Evolutionary conservation across 2,329 filamentous ascomycete species (phyloP).

Genomic region (Alternaria metachromatica): DNA sequence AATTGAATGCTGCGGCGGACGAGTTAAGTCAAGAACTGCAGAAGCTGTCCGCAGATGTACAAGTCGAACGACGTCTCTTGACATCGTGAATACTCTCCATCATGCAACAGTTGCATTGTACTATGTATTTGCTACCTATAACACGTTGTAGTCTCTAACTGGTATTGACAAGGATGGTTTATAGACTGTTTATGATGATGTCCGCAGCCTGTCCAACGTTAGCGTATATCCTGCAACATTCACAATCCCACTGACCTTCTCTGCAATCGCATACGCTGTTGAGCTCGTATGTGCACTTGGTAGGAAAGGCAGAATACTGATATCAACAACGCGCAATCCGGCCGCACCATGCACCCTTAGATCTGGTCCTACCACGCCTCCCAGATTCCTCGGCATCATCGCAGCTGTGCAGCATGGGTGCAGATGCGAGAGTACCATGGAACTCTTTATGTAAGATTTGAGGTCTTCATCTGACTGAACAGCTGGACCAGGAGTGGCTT

Average conservation of each 20-base stretch:
- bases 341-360: slow-evolving; percentile 3
- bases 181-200: not conserved
- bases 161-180: too few relatives aligned
- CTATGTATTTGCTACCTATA: not conserved
- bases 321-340: slow-evolving; percentile 6
- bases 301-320: slow-evolving; percentile 7
- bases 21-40: slow-evolving; percentile 31
- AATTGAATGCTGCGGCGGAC: slow-evolving; percentile 32
- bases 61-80: not conserved
- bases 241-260: not conserved
- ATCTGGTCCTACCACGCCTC: slow-evolving; percentile 2
- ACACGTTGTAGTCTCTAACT: too few relatives aligned
- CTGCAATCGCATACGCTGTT: slow-evolving; percentile 8
- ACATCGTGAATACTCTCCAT: not conserved
- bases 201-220: not conserved
- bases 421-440: slow-evolving; percentile 5
- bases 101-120: not conserved
- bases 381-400: slow-evolving; percentile 1
- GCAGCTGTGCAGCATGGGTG: slow-evolving; percentile 16
- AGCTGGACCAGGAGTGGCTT: slow-evolving; percentile 1
- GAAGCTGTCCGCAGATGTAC: slow-evolving; percentile 21
- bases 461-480: slow-evolving; percentile 5
- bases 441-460: not conserved
- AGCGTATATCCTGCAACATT: not conserved
- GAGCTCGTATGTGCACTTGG: slow-evolving; percentile 7